phyloP scores from a whole-genome alignment of 768 basidiomycete genomes.

The Serpula lacrymans region DNA sequence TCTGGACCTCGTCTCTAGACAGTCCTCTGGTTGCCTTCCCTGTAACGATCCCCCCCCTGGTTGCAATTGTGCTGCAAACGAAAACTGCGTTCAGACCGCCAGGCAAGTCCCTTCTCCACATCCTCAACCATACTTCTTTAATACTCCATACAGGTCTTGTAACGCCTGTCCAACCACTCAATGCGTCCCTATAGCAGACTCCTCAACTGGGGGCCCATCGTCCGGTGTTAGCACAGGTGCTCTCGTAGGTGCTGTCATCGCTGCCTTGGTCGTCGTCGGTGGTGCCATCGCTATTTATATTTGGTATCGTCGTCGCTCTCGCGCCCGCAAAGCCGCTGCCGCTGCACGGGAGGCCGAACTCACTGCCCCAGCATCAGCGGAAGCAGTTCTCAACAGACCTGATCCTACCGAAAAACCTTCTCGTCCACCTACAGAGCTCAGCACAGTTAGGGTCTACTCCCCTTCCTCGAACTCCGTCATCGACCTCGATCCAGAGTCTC shows the following conservation, averaged over 20 bases:
- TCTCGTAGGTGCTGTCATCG: conserved; percentile 71
- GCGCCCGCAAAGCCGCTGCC: conserved; percentile 34
- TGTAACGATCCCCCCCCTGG: conserved; percentile 45
- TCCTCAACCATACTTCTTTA: conserved; percentile 3
- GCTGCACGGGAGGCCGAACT: conserved; percentile 38
- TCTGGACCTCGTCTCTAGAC: conserved; percentile 36
- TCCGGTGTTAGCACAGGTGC: conserved; percentile 61
- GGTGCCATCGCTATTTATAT: conserved; percentile 50
- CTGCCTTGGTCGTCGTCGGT: conserved; percentile 56
- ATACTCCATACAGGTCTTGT: conserved; percentile 54
- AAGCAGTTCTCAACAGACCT: conserved; percentile 76
- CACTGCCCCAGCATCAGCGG: conserved; percentile 72
- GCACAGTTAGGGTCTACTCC: conserved; percentile 47
- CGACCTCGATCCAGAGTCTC: conserved; percentile 56
- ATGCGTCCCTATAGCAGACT: conserved; percentile 40
- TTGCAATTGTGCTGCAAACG: conserved; percentile 53
- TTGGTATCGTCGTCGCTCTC: conserved; percentile 60
- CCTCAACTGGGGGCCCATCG: conserved; percentile 14
- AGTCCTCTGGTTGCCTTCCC: conserved; percentile 39
- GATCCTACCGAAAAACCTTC: conserved; percentile 69
- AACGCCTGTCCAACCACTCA: conserved; percentile 46
- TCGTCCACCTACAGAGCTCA: conserved; percentile 31
- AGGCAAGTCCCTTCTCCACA: conserved; percentile 39
- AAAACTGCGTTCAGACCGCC: conserved; percentile 59
- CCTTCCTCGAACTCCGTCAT: conserved; percentile 48